phyloP scores from a whole-genome alignment of 495 filamentous ascomycete genomes.

The Penicillium macrosclerotiorum region DNA sequence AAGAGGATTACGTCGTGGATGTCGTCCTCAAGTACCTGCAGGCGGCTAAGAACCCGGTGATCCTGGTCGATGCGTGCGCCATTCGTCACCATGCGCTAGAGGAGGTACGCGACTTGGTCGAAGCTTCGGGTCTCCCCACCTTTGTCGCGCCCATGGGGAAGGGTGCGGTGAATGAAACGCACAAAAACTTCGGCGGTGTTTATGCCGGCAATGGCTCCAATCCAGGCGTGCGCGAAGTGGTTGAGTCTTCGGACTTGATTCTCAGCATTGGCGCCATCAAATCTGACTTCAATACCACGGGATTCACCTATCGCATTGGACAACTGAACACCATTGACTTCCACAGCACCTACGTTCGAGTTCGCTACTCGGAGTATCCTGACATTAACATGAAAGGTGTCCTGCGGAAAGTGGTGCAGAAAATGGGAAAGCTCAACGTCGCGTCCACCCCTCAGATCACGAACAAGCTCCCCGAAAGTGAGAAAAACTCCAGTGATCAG shows the following conservation, averaged over 20 bases:
- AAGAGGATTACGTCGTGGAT: slow-evolving; percentile 81
- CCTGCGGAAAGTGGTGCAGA: slow-evolving; percentile 67
- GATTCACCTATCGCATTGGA: slow-evolving; percentile 81
- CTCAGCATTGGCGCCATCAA: slow-evolving; percentile 80
- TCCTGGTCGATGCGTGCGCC: slow-evolving; percentile 90
- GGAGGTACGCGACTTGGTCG: slow-evolving; percentile 75
- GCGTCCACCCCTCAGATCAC: slow-evolving; percentile 36
- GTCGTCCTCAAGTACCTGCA: slow-evolving; percentile 75
- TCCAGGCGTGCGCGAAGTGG: slow-evolving; percentile 63
- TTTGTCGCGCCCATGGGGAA: slow-evolving; percentile 95
- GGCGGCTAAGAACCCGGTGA: slow-evolving; percentile 71
- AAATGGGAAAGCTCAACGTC: slow-evolving; percentile 56
- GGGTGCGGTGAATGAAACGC: slow-evolving; percentile 76
- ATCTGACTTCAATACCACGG: slow-evolving; percentile 89
- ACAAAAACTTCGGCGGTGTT: slow-evolving; percentile 76
- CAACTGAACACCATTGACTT: slow-evolving; percentile 86
- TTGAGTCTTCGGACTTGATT: slow-evolving; percentile 81
- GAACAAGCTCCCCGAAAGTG: slow-evolving; percentile 58
- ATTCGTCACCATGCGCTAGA: slow-evolving; percentile 73
- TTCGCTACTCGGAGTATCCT: slow-evolving; percentile 81
- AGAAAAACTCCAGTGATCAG: slow-evolving; percentile 44
- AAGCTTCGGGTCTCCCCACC: slow-evolving; percentile 72
- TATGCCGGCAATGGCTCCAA: slow-evolving; percentile 82
- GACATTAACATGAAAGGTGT: slow-evolving; percentile 83
- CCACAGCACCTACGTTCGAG: slow-evolving; percentile 72